Conservation (phyloP, 2,329 filamentous ascomycete species). For the Aspergillus amoenus region DNA sequence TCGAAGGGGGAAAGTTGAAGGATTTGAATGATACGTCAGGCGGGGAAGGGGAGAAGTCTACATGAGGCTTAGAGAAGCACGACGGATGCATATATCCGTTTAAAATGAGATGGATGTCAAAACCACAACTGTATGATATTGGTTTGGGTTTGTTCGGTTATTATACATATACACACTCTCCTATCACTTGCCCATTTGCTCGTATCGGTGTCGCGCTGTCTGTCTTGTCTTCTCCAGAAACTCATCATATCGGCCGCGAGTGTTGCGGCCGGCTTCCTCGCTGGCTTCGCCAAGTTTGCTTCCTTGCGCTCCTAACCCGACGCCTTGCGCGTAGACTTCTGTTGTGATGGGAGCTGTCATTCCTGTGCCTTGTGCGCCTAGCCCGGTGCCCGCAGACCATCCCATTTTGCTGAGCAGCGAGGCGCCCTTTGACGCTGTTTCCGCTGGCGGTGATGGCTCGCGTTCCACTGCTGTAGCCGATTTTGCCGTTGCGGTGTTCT, state of each 20-base stretch:
- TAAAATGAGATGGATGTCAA: not conserved
- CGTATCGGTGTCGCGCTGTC: conserved; percentile 48
- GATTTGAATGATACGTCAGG: conserved; percentile 36
- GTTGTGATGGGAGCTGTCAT: conserved; percentile 49
- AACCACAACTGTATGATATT: not conserved
- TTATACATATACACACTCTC: not conserved
- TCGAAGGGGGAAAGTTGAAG: conserved; percentile 48
- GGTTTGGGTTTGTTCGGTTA: not conserved
- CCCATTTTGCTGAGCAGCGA: conserved; percentile 53
- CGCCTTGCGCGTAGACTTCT: conserved; percentile 51
- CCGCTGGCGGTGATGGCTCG: conserved; percentile 29
- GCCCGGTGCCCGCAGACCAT: conserved; percentile 48
- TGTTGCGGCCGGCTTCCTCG: conserved; percentile 50
- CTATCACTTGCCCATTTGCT: conserved; percentile 33
- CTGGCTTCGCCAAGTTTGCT: conserved; percentile 50
- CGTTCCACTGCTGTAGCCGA: conserved; percentile 26
- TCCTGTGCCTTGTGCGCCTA: conserved; percentile 50
- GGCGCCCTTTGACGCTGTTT: conserved; percentile 48
- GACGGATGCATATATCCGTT: not conserved
- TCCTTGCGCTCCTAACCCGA: conserved; percentile 50
- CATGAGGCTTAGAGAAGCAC: conserved; percentile 6
- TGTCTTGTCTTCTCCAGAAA: conserved; percentile 50
- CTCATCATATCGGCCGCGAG: conserved; percentile 47
- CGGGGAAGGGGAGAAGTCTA: conserved; percentile 23
- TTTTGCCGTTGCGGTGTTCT: conserved; percentile 18